Conservation (phyloP, 129 eudicot genomes). For the Flaveria robusta region DNA sequence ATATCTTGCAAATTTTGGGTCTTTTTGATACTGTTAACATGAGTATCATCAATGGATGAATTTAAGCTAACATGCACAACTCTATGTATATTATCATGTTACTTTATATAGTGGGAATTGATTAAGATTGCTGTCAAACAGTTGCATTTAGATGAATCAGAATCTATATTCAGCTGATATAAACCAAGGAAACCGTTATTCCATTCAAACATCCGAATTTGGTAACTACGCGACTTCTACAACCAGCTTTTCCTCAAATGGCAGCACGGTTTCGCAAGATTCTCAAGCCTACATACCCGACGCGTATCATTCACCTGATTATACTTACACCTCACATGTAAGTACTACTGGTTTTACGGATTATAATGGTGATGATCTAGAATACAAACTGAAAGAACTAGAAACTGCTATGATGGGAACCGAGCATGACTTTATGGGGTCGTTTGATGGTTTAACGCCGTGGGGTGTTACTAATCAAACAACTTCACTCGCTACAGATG, state of each 20-base stretch:
- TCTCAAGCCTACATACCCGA: background rate
- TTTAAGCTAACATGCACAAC: background rate
- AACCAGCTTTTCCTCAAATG: constrained; percentile 24
- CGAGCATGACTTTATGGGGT: background rate
- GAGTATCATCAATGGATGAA: background rate
- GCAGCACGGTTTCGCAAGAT: constrained; percentile 17
- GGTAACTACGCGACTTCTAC: background rate
- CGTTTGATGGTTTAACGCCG: background rate
- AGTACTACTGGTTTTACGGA: background rate
- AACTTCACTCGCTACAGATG: background rate
- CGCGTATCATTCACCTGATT: constrained; percentile 19
- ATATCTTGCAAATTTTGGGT: background rate
- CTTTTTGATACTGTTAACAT: background rate
- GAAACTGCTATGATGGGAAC: constrained; percentile 20
- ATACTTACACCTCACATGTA: constrained; percentile 20
- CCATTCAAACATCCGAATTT: background rate
- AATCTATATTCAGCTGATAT: background rate
- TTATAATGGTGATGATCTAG: constrained; percentile 3
- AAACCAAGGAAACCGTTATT: background rate
- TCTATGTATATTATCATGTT: background rate
- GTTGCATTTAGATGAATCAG: constrained; percentile 12
- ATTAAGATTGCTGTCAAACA: background rate
- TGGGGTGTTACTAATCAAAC: background rate
- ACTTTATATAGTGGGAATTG: background rate
- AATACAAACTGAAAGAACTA: constrained; percentile 4